Percentiles rank a stretch among this genome's conserved stretches.
Evolutionary conservation across 1,284 basidiomycete genomes (phyloP).

Genomic region (Cryptococcus neoformans): DNA sequence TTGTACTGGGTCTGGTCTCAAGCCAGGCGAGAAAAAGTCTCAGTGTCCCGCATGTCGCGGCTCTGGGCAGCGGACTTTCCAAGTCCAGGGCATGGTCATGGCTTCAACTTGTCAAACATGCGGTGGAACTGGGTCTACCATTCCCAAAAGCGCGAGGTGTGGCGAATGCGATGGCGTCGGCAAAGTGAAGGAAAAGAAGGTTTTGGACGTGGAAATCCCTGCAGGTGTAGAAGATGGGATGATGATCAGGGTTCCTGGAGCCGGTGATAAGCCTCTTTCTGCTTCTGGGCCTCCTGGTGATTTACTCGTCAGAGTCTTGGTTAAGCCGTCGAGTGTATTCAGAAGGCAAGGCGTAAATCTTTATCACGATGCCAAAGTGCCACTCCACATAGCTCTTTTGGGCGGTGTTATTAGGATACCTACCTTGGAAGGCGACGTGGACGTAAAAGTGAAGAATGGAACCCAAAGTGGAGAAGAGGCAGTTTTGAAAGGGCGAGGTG

Average conservation of each 20-base stretch:
- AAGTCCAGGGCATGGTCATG: conserved; percentile 98
- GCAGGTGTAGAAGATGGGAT: conserved; percentile 97
- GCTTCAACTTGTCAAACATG: conserved; percentile 85
- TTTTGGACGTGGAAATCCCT: conserved; percentile 80
- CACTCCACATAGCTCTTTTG: conserved; percentile 85
- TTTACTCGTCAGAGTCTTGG: conserved; percentile 82
- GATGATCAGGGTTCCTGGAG: conserved; percentile 77
- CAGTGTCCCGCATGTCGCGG: conserved; percentile 82
- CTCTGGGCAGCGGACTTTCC: conserved; percentile 82
- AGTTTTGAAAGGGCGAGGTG: conserved; percentile 85
- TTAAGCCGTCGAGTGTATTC: conserved; percentile 80
- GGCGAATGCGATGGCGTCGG: conserved; percentile 81
- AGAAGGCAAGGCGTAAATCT: conserved; percentile 88
- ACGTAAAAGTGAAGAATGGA: conserved; percentile 87
- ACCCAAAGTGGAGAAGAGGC: conserved; percentile 98
- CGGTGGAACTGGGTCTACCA: conserved; percentile 74
- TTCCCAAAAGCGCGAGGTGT: conserved; percentile 79
- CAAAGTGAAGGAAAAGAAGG: conserved; percentile 75
- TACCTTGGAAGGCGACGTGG: conserved; percentile 93
- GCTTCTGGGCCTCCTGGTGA: conserved; percentile 78
- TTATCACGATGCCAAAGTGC: conserved; percentile 87
- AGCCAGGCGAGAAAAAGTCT: conserved; percentile 76
- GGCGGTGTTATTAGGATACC: conserved; percentile 91
- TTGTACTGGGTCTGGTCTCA: conserved; percentile 85
- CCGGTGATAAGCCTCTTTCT: conserved; percentile 77